phyloP scores from a whole-genome alignment of 2,329 filamentous ascomycete species.

The Pyrenophora tritici-repentis region DNA sequence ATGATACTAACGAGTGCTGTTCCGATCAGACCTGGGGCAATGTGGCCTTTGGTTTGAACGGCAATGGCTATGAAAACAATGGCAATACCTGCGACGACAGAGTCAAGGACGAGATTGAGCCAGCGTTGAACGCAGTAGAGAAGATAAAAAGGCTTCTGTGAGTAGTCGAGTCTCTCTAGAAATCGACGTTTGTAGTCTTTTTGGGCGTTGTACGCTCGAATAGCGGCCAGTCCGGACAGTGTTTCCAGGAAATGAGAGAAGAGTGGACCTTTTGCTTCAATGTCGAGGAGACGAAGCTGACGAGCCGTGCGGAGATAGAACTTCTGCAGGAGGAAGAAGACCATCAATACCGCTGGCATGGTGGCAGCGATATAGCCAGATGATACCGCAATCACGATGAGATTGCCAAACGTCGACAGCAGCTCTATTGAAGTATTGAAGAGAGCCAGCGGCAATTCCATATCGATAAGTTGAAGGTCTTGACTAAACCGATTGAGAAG shows the following conservation, averaged over 20 bases:
- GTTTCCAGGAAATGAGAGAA: constrained; percentile 58
- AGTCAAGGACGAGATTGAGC: constrained; percentile 44
- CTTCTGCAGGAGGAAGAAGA: constrained; percentile 49
- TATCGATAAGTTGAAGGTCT: constrained; percentile 51
- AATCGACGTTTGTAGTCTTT: constrained; percentile 39
- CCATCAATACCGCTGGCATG: constrained; percentile 14
- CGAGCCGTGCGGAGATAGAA: constrained; percentile 53
- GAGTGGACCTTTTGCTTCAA: constrained; percentile 55
- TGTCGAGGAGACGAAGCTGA: constrained; percentile 56
- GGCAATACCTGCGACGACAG: constrained; percentile 42
- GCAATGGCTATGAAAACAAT: constrained; percentile 42
- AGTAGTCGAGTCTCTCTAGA: constrained; percentile 34
- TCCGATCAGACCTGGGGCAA: constrained; percentile 54
- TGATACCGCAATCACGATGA: constrained; percentile 16
- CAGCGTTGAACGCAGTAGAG: constrained; percentile 45
- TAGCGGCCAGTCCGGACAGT: constrained; percentile 52
- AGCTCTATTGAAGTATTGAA: constrained; percentile 16
- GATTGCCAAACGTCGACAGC: constrained; percentile 15
- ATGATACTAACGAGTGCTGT: constrained; percentile 57
- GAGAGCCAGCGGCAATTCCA: constrained; percentile 39
- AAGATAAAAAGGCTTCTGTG: constrained; percentile 50
- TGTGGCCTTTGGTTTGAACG: constrained; percentile 33
- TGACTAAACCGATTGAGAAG: constrained; percentile 51
- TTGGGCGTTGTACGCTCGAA: constrained; percentile 52
- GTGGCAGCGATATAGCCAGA: constrained; percentile 20